A percentile compares a stretch with the other conserved stretches of the same genome.
These are phyloP conservation scores for Phaeosphaeria sp. DNA, from an alignment of 2,329 filamentous ascomycete genomes.

Conservation along the genomic window DNA sequence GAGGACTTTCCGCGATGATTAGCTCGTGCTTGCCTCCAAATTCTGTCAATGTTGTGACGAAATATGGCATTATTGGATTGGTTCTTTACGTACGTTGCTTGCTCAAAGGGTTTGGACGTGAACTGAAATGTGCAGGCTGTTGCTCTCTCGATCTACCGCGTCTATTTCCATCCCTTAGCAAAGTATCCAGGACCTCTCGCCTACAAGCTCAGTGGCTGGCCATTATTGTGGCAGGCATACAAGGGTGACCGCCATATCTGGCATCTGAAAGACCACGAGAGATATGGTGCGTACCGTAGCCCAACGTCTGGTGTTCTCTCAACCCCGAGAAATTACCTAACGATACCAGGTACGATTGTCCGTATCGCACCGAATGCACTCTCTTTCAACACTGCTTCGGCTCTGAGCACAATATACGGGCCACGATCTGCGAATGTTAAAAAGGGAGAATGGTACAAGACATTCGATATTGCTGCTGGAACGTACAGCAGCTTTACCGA, in stretches of 20 bases:
- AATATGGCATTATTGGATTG: background rate
- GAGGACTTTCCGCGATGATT: background rate
- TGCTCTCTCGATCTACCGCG: constrained; percentile 25
- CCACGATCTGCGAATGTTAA: constrained; percentile 51
- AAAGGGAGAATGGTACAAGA: constrained; percentile 55
- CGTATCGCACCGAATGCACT: constrained; percentile 35
- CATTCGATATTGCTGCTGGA: constrained; percentile 50
- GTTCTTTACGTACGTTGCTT: constrained; percentile 8
- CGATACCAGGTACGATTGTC: constrained; percentile 26
- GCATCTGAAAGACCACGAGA: constrained; percentile 34
- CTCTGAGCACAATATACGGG: constrained; percentile 34
- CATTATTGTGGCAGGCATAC: constrained; percentile 33
- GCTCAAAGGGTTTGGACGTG: background rate
- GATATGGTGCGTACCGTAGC: constrained; percentile 22
- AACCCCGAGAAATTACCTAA: background rate
- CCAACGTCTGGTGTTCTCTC: background rate
- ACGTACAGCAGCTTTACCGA: constrained; percentile 49
- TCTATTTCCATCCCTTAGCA: constrained; percentile 32
- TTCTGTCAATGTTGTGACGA: background rate
- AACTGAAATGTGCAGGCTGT: constrained; percentile 8
- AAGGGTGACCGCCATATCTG: constrained; percentile 33
- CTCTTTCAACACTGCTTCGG: constrained; percentile 34
- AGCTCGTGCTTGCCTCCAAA: background rate
- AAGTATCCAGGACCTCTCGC: constrained; percentile 33
- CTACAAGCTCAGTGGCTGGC: constrained; percentile 36